Evolutionary conservation across 1,139 yeast genomes (phyloP).

Genomic region (Lodderomyces theae): DNA sequence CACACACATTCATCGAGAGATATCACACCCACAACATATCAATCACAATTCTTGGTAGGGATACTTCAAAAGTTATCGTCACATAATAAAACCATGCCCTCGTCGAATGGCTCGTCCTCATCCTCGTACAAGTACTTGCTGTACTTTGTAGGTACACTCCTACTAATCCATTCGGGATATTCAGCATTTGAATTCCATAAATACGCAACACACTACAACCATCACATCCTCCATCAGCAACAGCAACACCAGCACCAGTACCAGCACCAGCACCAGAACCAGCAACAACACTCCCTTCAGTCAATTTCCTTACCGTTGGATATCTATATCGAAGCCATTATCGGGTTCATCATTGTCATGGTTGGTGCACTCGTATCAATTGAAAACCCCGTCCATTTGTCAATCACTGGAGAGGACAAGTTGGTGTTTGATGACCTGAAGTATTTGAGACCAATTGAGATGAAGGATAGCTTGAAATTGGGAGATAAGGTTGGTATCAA

Average conservation of each 20-base stretch:
- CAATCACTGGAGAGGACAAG: conserved; percentile 21
- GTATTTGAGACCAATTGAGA: conserved; percentile 45
- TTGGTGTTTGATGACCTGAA: conserved; percentile 19
- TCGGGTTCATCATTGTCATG: conserved; percentile 39
- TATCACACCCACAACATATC: too few relatives aligned
- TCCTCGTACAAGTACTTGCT: conserved; percentile 10
- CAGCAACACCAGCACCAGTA: conserved; percentile 1
- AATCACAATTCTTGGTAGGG: too few relatives aligned
- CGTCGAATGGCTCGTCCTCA: conserved; percentile 4
- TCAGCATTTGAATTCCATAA: conserved; percentile 53
- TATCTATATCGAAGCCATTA: conserved; percentile 38
- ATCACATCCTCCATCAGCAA: conserved; percentile 15
- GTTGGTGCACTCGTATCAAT: conserved; percentile 34
- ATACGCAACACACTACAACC: conserved; percentile 17
- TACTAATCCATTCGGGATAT: conserved; percentile 47
- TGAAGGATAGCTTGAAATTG: conserved; percentile 45
- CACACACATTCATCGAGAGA: too few relatives aligned
- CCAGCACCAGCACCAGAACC: background rate
- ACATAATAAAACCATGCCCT: background rate
- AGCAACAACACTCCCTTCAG: background rate
- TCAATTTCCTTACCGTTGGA: conserved; percentile 30
- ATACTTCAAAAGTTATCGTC: too few relatives aligned
- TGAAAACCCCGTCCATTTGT: conserved; percentile 23
- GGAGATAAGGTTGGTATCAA: conserved; percentile 45
- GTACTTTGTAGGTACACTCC: conserved; percentile 31